Evolutionary conservation across 495 filamentous ascomycete genomes (phyloP), one percentile per base, ranked within the genome.

Genomic region (Neurospora hispaniola): DNA sequence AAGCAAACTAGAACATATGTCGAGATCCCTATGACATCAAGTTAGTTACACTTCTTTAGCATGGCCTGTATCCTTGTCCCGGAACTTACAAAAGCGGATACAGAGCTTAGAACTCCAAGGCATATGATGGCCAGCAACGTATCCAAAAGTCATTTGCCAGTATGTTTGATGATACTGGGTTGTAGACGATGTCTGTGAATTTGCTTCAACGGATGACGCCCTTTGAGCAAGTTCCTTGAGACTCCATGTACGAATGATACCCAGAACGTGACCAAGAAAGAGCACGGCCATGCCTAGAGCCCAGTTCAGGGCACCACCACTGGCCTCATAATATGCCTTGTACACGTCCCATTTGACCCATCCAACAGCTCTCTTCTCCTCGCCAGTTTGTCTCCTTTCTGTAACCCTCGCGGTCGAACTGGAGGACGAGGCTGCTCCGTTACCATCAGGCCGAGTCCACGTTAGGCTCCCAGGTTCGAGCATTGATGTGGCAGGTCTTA

Each of bases 241-340:
- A 54, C 78, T 77, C 77, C 77, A 78, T 0, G 74, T 75, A 44
- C 83, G 76, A 27, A 73, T 75, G 46, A 76, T 46, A 70, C 84
- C 74, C 4, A 89, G 41, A 11, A 75, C 71, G 76, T 89, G 82
- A 71, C 86, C 81, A 16, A 79, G 20, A 6, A 81, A 68, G 72
- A 88, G 88, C 2, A 82, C 71, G 11, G 80, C 46, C 12, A 90
- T 59, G 4, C 85, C 81, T 0, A 86, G 70, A 3, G 79, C 42
- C 89, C 89, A 92, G 69, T 85, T 84, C 46, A 80, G 74, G 20
- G 81, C 78, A 1, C 89, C 89, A 59, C 89, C 90, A 76, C 84
- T 86, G 0, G 86, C 82, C 18, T 81, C 82, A 31, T 92, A 76
- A 73, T 92, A 93, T 9, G 84, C 81, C 35, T 79, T 79, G 74